A percentile compares a stretch with the other conserved stretches of the same genome.
Evolutionary conservation across 148 eudicot species (phyloP).

Genomic region (Chenopodium album): DNA sequence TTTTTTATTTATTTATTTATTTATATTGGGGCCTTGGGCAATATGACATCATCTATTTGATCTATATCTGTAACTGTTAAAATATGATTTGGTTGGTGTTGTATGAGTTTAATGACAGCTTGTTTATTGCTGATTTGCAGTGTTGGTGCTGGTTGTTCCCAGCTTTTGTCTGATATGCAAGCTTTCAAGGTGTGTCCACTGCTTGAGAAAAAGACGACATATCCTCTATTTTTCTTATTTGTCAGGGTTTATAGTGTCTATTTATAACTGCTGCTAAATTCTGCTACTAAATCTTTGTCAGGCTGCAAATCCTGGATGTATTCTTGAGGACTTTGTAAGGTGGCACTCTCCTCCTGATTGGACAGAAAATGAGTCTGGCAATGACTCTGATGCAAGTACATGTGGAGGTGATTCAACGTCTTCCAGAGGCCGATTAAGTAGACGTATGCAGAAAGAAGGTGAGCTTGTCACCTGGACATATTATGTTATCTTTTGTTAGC

Average conservation of each 20-base stretch:
- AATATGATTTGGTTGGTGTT: neutral
- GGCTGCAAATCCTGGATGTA: constrained; percentile 99
- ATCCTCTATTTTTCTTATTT: neutral
- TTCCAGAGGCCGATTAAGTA: constrained; percentile 83
- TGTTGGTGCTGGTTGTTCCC: constrained; percentile 97
- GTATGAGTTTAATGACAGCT: constrained; percentile 19
- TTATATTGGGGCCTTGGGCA: neutral
- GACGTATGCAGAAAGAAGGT: constrained; percentile 97
- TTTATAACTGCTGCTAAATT: neutral
- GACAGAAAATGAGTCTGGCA: constrained; percentile 51
- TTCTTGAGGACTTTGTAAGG: constrained; percentile 93
- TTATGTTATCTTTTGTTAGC: neutral
- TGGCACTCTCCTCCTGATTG: constrained; percentile 99
- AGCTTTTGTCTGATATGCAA: constrained; percentile 98
- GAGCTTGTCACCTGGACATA: constrained; percentile 2
- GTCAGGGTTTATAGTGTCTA: neutral
- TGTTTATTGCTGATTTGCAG: constrained; percentile 39
- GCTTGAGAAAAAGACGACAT: constrained; percentile 4
- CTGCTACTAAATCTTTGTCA: constrained; percentile 23
- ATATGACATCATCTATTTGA: neutral
- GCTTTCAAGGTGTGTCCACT: constrained; percentile 73
- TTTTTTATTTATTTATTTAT: too few species aligned
- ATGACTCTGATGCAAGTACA: constrained; percentile 39
- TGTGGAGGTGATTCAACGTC: constrained; percentile 42
- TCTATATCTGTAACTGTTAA: too few species aligned